Percentiles rank a stretch among this genome's conserved stretches.
These are phyloP conservation scores for Penicillium fuscoglaucum DNA, from an alignment of 2,329 filamentous ascomycete genomes.

Conservation along the genomic window DNA sequence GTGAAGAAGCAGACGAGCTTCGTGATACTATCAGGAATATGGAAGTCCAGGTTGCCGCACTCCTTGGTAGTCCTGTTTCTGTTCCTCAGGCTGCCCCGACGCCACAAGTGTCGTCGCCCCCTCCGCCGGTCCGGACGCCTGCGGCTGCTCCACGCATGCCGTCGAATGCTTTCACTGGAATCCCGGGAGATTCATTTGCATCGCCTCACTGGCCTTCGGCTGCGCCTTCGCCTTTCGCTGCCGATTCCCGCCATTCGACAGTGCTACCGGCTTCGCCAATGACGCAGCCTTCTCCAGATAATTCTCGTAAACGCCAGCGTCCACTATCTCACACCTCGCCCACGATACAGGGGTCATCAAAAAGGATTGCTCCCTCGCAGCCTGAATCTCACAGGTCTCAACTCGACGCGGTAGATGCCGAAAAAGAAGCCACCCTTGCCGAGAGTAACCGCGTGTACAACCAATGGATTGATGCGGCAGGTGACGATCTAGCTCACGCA, in stretches of 20 bases:
- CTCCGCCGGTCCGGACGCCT: neutral
- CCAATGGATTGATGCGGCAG: slow-evolving; percentile 7
- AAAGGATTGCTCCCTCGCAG: slow-evolving; percentile 13
- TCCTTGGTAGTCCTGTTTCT: slow-evolving; percentile 9
- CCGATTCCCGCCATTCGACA: neutral
- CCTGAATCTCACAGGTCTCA: slow-evolving; percentile 4
- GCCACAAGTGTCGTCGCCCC: neutral
- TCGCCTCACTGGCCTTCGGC: slow-evolving; percentile 18
- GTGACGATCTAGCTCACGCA: slow-evolving; percentile 6
- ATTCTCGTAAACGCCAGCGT: slow-evolving; percentile 21
- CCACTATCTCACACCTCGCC: slow-evolving; percentile 15
- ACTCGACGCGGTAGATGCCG: slow-evolving; percentile 12
- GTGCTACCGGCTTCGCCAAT: neutral
- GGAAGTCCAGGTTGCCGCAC: slow-evolving; percentile 27
- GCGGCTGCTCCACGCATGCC: neutral
- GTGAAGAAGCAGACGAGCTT: slow-evolving; percentile 31
- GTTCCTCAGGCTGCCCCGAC: neutral
- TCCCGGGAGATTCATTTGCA: slow-evolving; percentile 3
- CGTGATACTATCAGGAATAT: slow-evolving; percentile 26
- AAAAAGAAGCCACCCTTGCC: slow-evolving; percentile 6
- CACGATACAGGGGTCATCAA: slow-evolving; percentile 12
- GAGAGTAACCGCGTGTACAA: slow-evolving; percentile 5
- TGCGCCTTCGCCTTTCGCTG: slow-evolving; percentile 20
- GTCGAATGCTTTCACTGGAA: neutral
- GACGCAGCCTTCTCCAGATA: neutral